These are phyloP conservation scores for Populus alba DNA, from an alignment of 345 rosid species.

Conservation along the genomic window DNA sequence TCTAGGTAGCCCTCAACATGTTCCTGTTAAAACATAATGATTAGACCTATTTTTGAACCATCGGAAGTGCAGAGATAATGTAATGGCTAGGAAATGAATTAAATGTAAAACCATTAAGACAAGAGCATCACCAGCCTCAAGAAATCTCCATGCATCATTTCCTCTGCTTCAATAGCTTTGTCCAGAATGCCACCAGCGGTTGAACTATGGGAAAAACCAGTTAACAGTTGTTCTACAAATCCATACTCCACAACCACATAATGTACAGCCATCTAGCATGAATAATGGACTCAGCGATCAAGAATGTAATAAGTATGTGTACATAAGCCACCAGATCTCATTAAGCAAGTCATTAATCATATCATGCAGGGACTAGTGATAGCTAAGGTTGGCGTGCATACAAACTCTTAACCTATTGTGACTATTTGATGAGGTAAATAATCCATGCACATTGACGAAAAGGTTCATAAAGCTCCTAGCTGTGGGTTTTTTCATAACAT, in stretches of 20 bases:
- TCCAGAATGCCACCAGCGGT: conserved; percentile 63
- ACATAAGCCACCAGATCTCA: neutral
- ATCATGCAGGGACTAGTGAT: too few relatives aligned
- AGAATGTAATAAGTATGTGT: neutral
- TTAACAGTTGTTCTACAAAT: neutral
- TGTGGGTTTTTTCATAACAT: too few relatives aligned
- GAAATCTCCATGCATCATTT: conserved; percentile 65
- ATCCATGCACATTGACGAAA: too few relatives aligned
- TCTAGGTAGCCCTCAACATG: conserved; percentile 79
- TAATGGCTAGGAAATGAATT: neutral
- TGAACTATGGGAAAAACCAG: conserved; percentile 31
- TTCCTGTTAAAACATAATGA: conserved; percentile 42
- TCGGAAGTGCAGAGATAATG: neutral
- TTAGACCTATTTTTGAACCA: neutral
- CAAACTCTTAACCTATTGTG: too few relatives aligned
- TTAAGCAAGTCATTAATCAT: too few relatives aligned
- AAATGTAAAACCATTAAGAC: conserved; percentile 3
- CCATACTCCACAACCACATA: neutral
- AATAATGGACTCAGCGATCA: neutral
- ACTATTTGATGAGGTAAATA: too few relatives aligned
- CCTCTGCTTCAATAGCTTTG: conserved; percentile 71
- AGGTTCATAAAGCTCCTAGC: too few relatives aligned
- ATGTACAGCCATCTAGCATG: neutral
- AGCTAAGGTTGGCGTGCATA: too few relatives aligned
- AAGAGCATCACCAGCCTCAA: conserved; percentile 65